Evolutionary conservation across 2,329 filamentous ascomycete genomes (phyloP).

Genomic region (Didymella segeticola): DNA sequence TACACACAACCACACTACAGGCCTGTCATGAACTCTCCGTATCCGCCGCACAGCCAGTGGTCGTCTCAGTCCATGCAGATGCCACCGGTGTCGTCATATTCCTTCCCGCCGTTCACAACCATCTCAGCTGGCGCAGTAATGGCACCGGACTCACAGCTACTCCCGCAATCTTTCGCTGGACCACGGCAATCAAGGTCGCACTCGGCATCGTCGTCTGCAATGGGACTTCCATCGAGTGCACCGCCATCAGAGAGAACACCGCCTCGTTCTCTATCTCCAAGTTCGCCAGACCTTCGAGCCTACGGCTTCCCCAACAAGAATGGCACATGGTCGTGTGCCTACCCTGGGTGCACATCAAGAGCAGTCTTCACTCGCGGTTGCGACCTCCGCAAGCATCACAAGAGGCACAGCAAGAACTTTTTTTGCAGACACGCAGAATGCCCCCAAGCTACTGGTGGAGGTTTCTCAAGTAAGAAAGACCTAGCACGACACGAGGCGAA

Average conservation of each 20-base stretch:
- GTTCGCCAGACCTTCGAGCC: conserved; percentile 48
- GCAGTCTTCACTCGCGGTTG: conserved; percentile 65
- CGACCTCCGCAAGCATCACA: conserved; percentile 68
- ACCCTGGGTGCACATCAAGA: conserved; percentile 65
- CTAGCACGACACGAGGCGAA: conserved; percentile 67
- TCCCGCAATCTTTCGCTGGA: conserved; percentile 28
- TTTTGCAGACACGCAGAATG: conserved; percentile 67
- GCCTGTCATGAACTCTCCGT: conserved; percentile 42
- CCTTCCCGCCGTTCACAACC: conserved; percentile 41
- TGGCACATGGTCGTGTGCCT: conserved; percentile 64
- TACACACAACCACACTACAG: conserved; percentile 41
- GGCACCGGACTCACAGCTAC: conserved; percentile 32
- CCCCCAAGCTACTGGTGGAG: conserved; percentile 62
- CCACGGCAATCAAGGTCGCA: conserved; percentile 43
- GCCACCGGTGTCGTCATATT: conserved; percentile 42
- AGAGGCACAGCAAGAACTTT: conserved; percentile 66
- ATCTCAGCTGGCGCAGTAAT: conserved; percentile 35
- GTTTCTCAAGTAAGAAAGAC: conserved; percentile 69
- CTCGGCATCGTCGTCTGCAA: conserved; percentile 43
- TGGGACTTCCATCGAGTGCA: conserved; percentile 35
- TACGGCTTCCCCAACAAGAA: conserved; percentile 55
- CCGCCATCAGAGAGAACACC: conserved; percentile 39
- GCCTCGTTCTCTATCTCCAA: conserved; percentile 49
- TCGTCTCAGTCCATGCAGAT: conserved; percentile 39
- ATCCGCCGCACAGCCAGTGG: conserved; percentile 43